phyloP scores from a whole-genome alignment of 345 rosid species.

The Gossypioides kirkii region DNA sequence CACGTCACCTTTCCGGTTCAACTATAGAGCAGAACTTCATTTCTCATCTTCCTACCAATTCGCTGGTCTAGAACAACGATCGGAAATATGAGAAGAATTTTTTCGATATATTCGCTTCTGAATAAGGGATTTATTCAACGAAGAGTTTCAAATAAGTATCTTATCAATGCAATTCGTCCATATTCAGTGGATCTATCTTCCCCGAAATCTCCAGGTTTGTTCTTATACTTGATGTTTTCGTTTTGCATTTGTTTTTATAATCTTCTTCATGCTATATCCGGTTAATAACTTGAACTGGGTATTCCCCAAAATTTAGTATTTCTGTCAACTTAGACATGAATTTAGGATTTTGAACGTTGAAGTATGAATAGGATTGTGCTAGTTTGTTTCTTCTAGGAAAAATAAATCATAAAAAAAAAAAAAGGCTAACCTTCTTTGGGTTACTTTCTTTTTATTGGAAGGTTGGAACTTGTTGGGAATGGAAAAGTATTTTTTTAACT shows the following conservation, averaged over 20 bases:
- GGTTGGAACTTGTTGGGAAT: neutral
- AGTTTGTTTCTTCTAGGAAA: constrained; percentile 2
- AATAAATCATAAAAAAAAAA: neutral
- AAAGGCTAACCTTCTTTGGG: neutral
- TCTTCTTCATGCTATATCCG: neutral
- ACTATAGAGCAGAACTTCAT: neutral
- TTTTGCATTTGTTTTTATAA: neutral
- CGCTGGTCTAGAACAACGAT: neutral
- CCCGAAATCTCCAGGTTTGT: constrained; percentile 35
- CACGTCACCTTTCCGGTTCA: constrained; percentile 4
- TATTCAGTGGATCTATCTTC: constrained; percentile 30
- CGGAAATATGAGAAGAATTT: constrained; percentile 27
- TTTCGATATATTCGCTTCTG: constrained; percentile 28
- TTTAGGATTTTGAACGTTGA: constrained; percentile 7
- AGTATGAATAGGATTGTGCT: neutral
- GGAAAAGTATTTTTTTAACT: neutral
- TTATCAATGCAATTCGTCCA: constrained; percentile 27
- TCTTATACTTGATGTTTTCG: constrained; percentile 2
- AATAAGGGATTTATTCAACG: constrained; percentile 16
- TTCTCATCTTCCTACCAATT: neutral
- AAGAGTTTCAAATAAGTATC: constrained; percentile 18
- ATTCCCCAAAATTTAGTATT: neutral
- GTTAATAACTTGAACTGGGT: neutral
- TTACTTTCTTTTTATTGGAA: neutral
- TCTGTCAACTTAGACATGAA: neutral